Conservation (phyloP, 2,329 filamentous ascomycete species). For the Bipolaris sorokiniana region DNA sequence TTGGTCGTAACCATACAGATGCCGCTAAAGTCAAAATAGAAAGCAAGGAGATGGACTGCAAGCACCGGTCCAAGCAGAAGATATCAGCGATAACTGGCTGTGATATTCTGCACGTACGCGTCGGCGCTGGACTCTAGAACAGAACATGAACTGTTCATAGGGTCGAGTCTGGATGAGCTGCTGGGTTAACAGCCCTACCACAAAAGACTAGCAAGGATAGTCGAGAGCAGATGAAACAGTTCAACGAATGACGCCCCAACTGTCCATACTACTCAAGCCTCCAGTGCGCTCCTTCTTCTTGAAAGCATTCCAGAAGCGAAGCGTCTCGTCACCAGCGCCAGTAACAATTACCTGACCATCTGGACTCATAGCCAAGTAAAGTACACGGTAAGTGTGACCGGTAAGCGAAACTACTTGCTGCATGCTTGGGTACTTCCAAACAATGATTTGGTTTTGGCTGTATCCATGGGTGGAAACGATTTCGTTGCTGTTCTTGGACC, state of each 20-base stretch:
- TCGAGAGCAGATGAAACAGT: slow-evolving; percentile 1
- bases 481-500: slow-evolving; percentile 97
- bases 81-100: slow-evolving; percentile 5
- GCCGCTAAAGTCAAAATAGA: slow-evolving; percentile 7
- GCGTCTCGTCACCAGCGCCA: slow-evolving; percentile 92
- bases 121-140: background rate
- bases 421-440: slow-evolving; percentile 99
- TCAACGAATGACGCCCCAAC: slow-evolving; percentile 81
- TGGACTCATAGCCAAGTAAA: slow-evolving; percentile 97
- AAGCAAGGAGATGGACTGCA: slow-evolving; percentile 7
- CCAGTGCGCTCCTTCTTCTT: slow-evolving; percentile 75
- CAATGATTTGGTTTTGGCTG: slow-evolving; percentile 96
- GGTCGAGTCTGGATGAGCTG: background rate
- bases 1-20: slow-evolving; percentile 13
- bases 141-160: background rate
- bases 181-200: slow-evolving; percentile 6
- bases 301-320: slow-evolving; percentile 97
- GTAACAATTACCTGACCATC: slow-evolving; percentile 94
- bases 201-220: slow-evolving; percentile 9
- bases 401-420: slow-evolving; percentile 94
- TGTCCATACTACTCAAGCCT: slow-evolving; percentile 65
- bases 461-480: slow-evolving; percentile 97
- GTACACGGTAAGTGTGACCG: slow-evolving; percentile 93
- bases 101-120: slow-evolving; percentile 8
- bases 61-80: background rate